phyloP scores from a whole-genome alignment of 371 early-diverging fungal species.

The Chytridium lagenaria region DNA sequence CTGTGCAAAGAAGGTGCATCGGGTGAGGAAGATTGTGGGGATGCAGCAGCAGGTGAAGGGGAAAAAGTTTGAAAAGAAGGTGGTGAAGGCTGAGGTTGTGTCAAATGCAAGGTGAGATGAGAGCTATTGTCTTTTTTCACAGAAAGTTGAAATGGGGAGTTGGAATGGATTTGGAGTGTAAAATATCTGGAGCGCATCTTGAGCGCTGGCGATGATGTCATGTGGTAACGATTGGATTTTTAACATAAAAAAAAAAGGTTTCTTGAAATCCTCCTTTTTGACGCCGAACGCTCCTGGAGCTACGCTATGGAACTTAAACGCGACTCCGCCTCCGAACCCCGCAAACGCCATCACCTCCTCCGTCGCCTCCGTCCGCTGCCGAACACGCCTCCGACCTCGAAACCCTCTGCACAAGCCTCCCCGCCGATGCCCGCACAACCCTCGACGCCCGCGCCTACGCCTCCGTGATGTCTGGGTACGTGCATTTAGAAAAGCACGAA shows the following conservation, averaged over 20 bases:
- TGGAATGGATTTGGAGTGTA: no score
- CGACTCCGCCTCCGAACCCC: constrained; percentile 60
- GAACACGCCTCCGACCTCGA: constrained; percentile 61
- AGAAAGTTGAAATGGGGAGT: no score
- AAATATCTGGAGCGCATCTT: neutral
- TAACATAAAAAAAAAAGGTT: no score
- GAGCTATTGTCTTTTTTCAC: no score
- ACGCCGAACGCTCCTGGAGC: constrained; percentile 81
- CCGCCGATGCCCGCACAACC: constrained; percentile 61
- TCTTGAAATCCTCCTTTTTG: constrained; percentile 68
- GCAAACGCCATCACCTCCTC: constrained; percentile 72
- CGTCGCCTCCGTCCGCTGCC: constrained; percentile 68
- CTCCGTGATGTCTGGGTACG: constrained; percentile 69
- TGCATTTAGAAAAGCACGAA: constrained; percentile 69
- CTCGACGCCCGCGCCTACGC: constrained; percentile 79
- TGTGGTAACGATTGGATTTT: no score
- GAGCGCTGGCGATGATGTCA: neutral
- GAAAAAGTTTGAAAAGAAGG: constrained; percentile 53
- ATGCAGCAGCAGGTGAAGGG: constrained; percentile 62
- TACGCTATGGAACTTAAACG: constrained; percentile 80
- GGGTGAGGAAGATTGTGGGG: constrained; percentile 66
- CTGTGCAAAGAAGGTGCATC: constrained; percentile 71
- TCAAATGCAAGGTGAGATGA: constrained; percentile 22
- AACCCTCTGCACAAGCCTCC: constrained; percentile 40
- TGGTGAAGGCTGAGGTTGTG: constrained; percentile 57